Conservation (phyloP, 2,329 filamentous ascomycete species). For the Penicillium brasilianum region DNA sequence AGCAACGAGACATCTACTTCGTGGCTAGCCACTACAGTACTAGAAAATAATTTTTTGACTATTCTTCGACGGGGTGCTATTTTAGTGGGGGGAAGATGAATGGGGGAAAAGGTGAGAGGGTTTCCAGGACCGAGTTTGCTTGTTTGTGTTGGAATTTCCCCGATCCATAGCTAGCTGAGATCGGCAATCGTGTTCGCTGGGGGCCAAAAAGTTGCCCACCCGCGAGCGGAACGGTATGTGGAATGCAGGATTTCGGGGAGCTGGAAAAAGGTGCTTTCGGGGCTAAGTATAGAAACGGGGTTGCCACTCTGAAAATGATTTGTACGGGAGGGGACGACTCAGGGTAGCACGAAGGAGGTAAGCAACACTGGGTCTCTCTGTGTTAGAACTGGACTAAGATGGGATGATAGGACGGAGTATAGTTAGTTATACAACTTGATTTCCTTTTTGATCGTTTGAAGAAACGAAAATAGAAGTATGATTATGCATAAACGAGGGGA, state of each 20-base stretch:
- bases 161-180: neutral
- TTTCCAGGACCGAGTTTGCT: neutral
- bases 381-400: neutral
- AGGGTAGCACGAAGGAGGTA: neutral
- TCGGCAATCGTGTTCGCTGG: neutral
- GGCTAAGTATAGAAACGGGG: neutral
- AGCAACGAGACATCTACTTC: too few relatives aligned
- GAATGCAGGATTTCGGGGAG: constrained; percentile 19
- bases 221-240: constrained; percentile 8
- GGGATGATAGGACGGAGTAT: too few relatives aligned
- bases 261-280: neutral
- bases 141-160: neutral
- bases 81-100: neutral
- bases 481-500: neutral
- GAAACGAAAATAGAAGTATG: neutral
- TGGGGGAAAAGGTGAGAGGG: neutral
- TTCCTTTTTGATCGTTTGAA: neutral
- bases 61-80: neutral
- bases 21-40: too few relatives aligned
- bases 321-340: too few relatives aligned
- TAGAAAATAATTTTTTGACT: neutral
- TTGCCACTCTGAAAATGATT: too few relatives aligned
- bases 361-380: neutral
- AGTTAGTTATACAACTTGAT: too few relatives aligned
- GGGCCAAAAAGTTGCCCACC: neutral